Evolutionary conservation across 106 monocot species (phyloP), one percentile per base, ranked within the genome.

Genomic region (Phalaenopsis aphrodite): DNA sequence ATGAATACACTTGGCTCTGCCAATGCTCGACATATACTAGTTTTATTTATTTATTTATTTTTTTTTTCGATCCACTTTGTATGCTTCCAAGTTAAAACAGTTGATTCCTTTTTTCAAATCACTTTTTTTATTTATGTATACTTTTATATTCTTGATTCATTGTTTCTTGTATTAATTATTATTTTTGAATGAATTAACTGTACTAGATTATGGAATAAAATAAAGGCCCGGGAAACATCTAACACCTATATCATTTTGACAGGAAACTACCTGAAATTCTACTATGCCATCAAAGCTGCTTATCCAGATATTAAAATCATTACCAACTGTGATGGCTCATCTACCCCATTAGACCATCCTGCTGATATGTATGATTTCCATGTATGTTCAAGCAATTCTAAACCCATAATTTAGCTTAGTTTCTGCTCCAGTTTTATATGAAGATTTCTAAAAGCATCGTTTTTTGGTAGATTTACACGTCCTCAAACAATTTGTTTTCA

Each of bases 291-390:
- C 73, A 94, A 91, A 86, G 75, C 84, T 61, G 85, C 91, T 21
- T 99, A 95, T 85, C 99, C 99, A 21, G 94, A 87, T 69, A 95
- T 99, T 65, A 84, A 91, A 77, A 79, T 93, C 30, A 87, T 93
- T 67, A 85, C 95, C 82, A 93, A 95, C 74, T 99, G 99, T 86
- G 99, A 99, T 87, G 91, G 86, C 14, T 95, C 99, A 57, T 84
- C 81, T 42, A 42, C 21, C 19, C 77, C 75, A 37, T 61, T 93
- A 79, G 89, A 91, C 85, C 92, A 99, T 83, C 99, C 94, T 47
- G 99, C 99, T 66, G 94, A 99, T 86, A 58, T 99, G 5, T 99
- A 95, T 85, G 99, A 99, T 82, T 84, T 84, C 84, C 99, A 99
- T 91, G 99, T 99, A 88, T 85, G 88, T 39, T 43, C 14, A 24